A percentile compares a stretch with the other conserved stretches of the same genome.
These are phyloP conservation scores for Ceriops decandra DNA, from an alignment of 345 rosid genomes.

Conservation along the genomic window DNA sequence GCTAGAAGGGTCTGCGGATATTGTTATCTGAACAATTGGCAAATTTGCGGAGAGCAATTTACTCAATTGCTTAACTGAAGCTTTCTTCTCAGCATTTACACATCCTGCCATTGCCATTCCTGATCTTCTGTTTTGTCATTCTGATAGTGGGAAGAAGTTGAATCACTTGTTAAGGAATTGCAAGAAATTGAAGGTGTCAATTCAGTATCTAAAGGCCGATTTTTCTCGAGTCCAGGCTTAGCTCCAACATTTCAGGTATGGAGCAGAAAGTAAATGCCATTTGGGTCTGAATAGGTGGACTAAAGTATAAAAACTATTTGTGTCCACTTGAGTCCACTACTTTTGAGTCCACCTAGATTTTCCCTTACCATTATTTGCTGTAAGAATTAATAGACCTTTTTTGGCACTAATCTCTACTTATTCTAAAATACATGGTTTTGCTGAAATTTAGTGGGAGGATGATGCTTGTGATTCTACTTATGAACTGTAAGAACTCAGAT, in stretches of 20 bases:
- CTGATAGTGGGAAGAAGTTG: constrained; percentile 89
- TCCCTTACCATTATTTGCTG: not conserved
- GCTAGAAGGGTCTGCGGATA: too few relatives aligned
- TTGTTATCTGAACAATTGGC: too few relatives aligned
- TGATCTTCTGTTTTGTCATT: constrained; percentile 18
- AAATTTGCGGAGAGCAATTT: too few relatives aligned
- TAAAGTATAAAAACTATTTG: too few relatives aligned
- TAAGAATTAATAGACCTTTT: not conserved
- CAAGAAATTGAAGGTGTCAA: constrained; percentile 68
- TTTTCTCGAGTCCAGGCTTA: constrained; percentile 87
- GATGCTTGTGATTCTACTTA: not conserved
- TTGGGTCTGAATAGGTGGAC: too few relatives aligned
- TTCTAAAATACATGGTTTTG: not conserved
- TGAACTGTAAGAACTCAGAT: too few relatives aligned
- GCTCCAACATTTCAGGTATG: constrained; percentile 95
- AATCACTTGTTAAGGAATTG: constrained; percentile 75
- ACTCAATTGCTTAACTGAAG: not conserved
- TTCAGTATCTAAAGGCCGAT: constrained; percentile 79
- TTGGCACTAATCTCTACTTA: not conserved
- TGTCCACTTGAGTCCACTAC: too few relatives aligned
- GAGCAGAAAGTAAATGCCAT: not conserved
- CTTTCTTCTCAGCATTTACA: not conserved
- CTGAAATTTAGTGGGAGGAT: not conserved
- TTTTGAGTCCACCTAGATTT: too few relatives aligned
- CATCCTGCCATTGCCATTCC: constrained; percentile 2